These are phyloP conservation scores for Penicillium egyptiacum DNA, from an alignment of 495 filamentous ascomycete genomes.

Conservation along the genomic window DNA sequence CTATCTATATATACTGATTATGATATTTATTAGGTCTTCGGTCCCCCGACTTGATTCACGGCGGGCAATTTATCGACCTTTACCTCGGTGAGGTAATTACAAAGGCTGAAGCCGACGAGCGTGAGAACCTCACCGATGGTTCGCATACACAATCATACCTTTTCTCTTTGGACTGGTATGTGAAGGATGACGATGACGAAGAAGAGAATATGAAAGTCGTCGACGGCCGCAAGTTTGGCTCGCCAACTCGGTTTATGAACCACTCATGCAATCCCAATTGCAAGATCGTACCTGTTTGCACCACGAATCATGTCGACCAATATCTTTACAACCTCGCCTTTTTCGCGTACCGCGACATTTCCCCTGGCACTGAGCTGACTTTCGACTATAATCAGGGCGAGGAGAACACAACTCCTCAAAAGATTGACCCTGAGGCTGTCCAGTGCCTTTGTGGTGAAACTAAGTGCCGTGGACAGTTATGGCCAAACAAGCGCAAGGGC, in stretches of 20 bases:
- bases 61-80: conserved; percentile 83
- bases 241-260: conserved; percentile 62
- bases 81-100: conserved; percentile 91
- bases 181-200: conserved; percentile 30
- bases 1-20: conserved; percentile 10
- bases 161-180: conserved; percentile 81
- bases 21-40: conserved; percentile 56
- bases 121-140: conserved; percentile 54
- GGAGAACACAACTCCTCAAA: conserved; percentile 24
- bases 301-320: conserved; percentile 66
- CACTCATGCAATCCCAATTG: conserved; percentile 73
- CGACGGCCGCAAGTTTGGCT: conserved; percentile 60
- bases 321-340: conserved; percentile 83
- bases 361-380: conserved; percentile 69
- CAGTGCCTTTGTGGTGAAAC: conserved; percentile 66
- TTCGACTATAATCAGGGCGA: conserved; percentile 73
- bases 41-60: conserved; percentile 62
- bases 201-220: conserved; percentile 50
- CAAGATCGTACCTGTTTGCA: conserved; percentile 78
- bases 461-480: conserved; percentile 69
- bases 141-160: conserved; percentile 60
- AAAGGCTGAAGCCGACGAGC: conserved; percentile 60
- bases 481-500: conserved; percentile 49
- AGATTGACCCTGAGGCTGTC: conserved; percentile 44
- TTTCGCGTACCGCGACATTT: conserved; percentile 73